Base-by-base conservation (phyloP, 2,329 filamentous ascomycete genomes). In the Alternaria gansuensis region DNA sequence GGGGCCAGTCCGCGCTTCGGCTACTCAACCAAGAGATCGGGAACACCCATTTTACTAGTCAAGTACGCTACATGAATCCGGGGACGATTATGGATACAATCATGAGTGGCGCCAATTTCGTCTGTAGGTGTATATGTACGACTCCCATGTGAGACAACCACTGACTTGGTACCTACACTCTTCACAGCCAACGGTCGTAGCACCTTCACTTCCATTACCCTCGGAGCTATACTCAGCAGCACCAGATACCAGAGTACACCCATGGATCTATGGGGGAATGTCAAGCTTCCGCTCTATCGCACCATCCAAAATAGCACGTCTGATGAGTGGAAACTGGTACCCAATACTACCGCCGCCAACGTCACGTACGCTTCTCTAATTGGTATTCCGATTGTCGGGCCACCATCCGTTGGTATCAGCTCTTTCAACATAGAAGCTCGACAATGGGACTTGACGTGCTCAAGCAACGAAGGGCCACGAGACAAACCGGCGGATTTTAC, bases 1-100 rank as follows among this genome's bases (percentile, higher is more conserved):
- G 72, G 11, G 72, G 71, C 10, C 72, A 74, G 44, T 69, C 71
- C 14, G 69, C 71, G 2, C 63, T 75, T n/a, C 66, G 72, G 13
- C 50, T 74, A 4, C 44, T 73, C 4, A 44, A 57, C 13, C 59
- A 63, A 36, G 65, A 73, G 37, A 44, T 28, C 4, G 44, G 56
- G 9, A 48, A 60, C n/a, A 41, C 66, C 7, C 36, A 55, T 9
- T 60, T 59, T 5, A 66, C 56, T 23, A 58, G 40, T 17, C 63
- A 62, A 1, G 33, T 67, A 9, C 57, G 64, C 11, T 75, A 73
- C 37, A 49, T 75, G 45, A 50, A 57, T 29, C 68, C 70, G 1
- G 17, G 51, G 8, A 59, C 62, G 4, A 28, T 64, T 2, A 26
- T 50, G 17, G 54, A 57, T 6, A 64, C 60, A 13, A 48, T 59